Evolutionary conservation across 2,329 filamentous ascomycete genomes (phyloP).

Genomic region (Hypoxylon sp.): DNA sequence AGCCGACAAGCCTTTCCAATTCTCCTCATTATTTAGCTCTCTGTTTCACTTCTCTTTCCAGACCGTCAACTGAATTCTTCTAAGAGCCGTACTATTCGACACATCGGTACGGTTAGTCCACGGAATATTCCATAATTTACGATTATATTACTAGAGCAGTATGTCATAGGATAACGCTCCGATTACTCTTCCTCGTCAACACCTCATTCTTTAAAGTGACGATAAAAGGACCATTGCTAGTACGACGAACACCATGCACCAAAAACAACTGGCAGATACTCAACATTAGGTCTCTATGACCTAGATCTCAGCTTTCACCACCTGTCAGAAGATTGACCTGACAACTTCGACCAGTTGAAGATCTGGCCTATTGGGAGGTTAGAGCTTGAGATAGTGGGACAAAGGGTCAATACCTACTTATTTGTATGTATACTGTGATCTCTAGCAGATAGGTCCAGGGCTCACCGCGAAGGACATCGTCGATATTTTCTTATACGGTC

Average conservation of each 20-base stretch:
- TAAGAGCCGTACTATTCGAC: too few species aligned
- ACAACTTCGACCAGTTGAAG: background rate
- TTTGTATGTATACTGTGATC: background rate
- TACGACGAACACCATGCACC: background rate
- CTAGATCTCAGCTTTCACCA: background rate
- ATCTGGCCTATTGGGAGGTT: background rate
- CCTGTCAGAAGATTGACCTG: background rate
- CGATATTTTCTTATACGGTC: background rate
- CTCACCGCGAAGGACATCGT: background rate
- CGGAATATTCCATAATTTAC: background rate
- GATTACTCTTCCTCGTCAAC: background rate
- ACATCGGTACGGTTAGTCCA: background rate
- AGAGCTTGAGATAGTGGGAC: background rate
- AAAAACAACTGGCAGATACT: background rate
- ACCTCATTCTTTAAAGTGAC: background rate
- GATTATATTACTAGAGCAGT: background rate
- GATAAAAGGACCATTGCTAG: background rate
- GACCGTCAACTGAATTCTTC: background rate
- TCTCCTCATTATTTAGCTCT: background rate
- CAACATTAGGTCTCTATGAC: background rate
- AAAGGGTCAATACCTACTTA: background rate
- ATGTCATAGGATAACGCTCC: background rate
- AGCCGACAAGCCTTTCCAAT: background rate
- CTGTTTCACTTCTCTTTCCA: background rate
- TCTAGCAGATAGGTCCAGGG: background rate